Evolutionary conservation across 257 asterid species (phyloP).

Genomic region (Nicotiana undulata): DNA sequence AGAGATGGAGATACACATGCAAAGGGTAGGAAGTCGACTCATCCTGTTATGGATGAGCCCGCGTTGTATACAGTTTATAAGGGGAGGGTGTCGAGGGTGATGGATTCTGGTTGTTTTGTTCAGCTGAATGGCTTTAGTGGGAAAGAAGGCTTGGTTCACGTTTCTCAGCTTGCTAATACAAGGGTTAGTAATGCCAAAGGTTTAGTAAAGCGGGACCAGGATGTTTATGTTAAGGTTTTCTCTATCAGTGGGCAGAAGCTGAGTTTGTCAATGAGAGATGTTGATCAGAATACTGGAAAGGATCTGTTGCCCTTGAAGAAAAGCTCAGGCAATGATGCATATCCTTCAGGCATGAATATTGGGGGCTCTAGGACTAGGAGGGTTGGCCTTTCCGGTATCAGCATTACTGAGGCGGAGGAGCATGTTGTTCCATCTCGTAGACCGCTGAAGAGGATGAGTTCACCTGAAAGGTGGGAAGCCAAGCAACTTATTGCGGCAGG

Average conservation of each 20-base stretch:
- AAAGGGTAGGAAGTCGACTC: constrained; percentile 17
- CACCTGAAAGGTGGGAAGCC: constrained; percentile 97
- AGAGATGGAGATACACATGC: not conserved
- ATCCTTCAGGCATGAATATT: constrained; percentile 46
- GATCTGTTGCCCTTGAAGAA: constrained; percentile 81
- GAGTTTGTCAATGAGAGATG: constrained; percentile 90
- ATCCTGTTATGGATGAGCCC: constrained; percentile 36
- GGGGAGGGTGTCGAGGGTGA: constrained; percentile 85
- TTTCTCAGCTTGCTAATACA: constrained; percentile 79
- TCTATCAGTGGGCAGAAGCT: constrained; percentile 72
- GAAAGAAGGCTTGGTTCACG: constrained; percentile 85
- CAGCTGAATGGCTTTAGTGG: constrained; percentile 66
- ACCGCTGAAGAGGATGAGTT: constrained; percentile 85
- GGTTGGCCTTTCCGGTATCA: constrained; percentile 79
- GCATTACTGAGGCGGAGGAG: constrained; percentile 49
- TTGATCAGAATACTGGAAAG: constrained; percentile 81
- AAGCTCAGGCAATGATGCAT: constrained; percentile 46
- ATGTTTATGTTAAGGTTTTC: constrained; percentile 79
- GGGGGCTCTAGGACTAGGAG: constrained; percentile 55
- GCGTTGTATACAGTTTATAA: constrained; percentile 65
- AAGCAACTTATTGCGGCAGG: constrained; percentile 86
- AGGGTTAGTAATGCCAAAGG: constrained; percentile 84
- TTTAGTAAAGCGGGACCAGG: constrained; percentile 85
- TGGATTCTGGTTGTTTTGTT: constrained; percentile 94
- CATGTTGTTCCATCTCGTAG: constrained; percentile 60